phyloP scores from a whole-genome alignment of 2,329 filamentous ascomycete species.

The Thielaviopsis ethacetica region DNA sequence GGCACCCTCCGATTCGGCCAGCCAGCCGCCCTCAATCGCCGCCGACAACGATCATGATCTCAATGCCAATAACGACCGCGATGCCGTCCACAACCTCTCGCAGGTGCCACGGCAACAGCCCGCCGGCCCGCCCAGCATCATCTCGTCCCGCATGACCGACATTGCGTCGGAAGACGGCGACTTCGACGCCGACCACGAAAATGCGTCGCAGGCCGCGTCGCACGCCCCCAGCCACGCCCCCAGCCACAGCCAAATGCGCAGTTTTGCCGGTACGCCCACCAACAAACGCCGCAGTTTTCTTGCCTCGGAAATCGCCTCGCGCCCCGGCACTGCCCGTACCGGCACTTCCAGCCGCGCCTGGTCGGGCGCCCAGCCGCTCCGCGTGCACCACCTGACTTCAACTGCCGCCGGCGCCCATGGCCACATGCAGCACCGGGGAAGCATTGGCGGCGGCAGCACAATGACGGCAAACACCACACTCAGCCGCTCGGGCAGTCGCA shows the following conservation, averaged over 20 bases:
- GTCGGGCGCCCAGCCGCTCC: constrained; percentile 39
- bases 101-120: constrained; percentile 25
- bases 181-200: constrained; percentile 16
- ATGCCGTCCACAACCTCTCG: constrained; percentile 14
- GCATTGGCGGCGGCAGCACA: constrained; percentile 8
- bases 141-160: constrained; percentile 58
- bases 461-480: not conserved
- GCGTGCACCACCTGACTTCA: constrained; percentile 33
- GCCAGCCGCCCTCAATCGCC: constrained; percentile 19
- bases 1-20: constrained; percentile 22
- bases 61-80: constrained; percentile 14
- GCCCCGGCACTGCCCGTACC: constrained; percentile 38
- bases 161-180: constrained; percentile 41
- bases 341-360: constrained; percentile 34
- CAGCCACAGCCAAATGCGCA: constrained; percentile 1
- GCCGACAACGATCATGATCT: constrained; percentile 19
- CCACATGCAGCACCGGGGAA: constrained; percentile 5
- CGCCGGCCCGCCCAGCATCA: constrained; percentile 43
- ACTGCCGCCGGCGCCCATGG: constrained; percentile 28
- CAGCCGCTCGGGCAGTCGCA: constrained; percentile 8
- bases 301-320: constrained; percentile 28
- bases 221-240: constrained; percentile 18
- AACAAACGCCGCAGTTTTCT: constrained; percentile 24
- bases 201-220: constrained; percentile 1
- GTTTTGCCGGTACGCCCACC: constrained; percentile 16